Base-by-base conservation (phyloP, 495 filamentous ascomycete species). In the Arthonia radiata region DNA sequence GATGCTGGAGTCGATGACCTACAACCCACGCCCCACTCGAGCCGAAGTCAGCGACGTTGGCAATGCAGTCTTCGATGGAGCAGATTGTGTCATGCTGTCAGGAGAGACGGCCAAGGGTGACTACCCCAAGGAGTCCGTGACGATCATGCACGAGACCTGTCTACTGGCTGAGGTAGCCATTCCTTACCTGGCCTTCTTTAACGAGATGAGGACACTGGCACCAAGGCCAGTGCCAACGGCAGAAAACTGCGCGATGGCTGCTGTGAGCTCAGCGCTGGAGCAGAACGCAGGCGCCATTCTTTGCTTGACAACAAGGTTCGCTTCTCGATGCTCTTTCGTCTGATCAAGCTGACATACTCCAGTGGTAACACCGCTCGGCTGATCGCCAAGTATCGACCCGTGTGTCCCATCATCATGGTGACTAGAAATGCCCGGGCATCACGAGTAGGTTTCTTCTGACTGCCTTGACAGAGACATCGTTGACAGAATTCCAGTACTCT, bases 51-150 rank as follows among this genome's bases (percentile, higher is more conserved):
- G 77, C 37, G 86, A 97, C 48, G 86, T 97, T 35, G 86, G 83
- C 40, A 97, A 97, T 49, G 86, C 86, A 31, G 82, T 97, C 30
- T 71, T 91, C 18, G 86, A 97, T 41, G 86, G 86, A 43, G 81
- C 83, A 22, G 86, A 97, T 59, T 97, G 86, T 59, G 86, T 97
- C 52, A 97, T 97, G 86, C 63, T 97, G 57, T 92, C 82, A 26
- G 86, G 86, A 33, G 86, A 97, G 62, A 97, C 86, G 17, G 89
- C 86, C 48, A 97, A 97, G 65, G 86, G 86, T 43, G 70, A 61
- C 49, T 97, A 97, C 54, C 86, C 86, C 23, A 58, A 60, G 29
- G 79, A 92, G 56, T 75, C 86, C 26, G 83, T 97, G 27, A 68
- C 61, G 18, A 89, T 93, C 71, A 97, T 97, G 86, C 73, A 76